Evolutionary conservation across 345 rosid species (phyloP), one percentile per base, ranked within the genome.

Genomic region (Corymbia maculata): DNA sequence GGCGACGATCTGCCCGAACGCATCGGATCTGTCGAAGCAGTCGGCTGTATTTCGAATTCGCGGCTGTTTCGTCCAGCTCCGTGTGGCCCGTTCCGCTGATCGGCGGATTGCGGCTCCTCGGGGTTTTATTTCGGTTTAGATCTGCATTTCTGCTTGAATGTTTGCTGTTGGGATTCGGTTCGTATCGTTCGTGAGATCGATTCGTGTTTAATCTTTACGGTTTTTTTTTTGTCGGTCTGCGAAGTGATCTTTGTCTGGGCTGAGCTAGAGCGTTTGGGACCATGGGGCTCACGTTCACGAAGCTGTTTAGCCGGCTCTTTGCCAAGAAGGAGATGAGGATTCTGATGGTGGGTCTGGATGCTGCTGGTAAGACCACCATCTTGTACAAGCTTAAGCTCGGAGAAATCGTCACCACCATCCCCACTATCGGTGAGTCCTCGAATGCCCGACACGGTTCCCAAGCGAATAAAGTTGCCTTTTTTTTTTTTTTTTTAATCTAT

Each of bases 261-360:
- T 75, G 82, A 75, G 82, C 82, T 75, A 42, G 82, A 75, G 82
- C 87, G 44, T 88, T 91, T 88, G 79, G 85, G 87, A 88, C 86
- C 88, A 95, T 95, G 98, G 97, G 96, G 86, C 90, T 93, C 89
- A 75, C 91, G 52, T 93, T 96, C 84, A 90, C 95, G 49, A 96
- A 96, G 93, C 95, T 96, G 21, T 95, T 96, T 84, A 93, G 95
- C 90, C 88, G 93, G 92, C 94, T 96, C 85, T 96, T 96, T 88
- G 95, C 96, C 49, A 95, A 94, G 95, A 95, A 87, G 94, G 97
- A 96, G 93, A 95, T 96, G 96, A 86, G 97, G 51, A 96, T 96
- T 94, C 92, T 96, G 91, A 96, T 96, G 98, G 97, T 96, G 82
- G 98, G 98, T 93, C 96, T 96, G 8, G 98, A 96, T 87, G 98